Evolutionary conservation across 2,329 filamentous ascomycete species (phyloP).

Genomic region (Lizonia empirigonia): DNA sequence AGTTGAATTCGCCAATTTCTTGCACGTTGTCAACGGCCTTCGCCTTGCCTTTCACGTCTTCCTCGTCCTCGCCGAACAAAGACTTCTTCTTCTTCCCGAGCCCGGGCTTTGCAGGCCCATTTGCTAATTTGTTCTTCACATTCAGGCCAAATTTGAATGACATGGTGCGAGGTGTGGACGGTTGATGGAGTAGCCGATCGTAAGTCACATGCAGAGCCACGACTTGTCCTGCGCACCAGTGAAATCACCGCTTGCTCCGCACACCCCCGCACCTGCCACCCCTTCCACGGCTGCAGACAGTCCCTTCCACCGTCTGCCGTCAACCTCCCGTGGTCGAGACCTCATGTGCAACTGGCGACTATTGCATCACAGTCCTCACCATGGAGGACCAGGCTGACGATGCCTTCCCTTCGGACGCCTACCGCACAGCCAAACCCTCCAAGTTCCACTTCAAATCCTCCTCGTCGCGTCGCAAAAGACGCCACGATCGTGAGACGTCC

Average conservation of each 20-base stretch:
- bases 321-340: neutral
- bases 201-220: conserved; percentile 26
- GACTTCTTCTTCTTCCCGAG: conserved; percentile 31
- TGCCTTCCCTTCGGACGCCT: conserved; percentile 25
- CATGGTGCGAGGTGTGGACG: conserved; percentile 32
- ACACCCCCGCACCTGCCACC: conserved; percentile 24
- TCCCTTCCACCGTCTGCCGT: neutral
- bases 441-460: conserved; percentile 50
- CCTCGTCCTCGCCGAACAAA: conserved; percentile 53
- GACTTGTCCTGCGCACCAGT: conserved; percentile 31
- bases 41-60: conserved; percentile 50
- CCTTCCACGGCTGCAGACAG: neutral
- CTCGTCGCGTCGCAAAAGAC: conserved; percentile 28
- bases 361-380: conserved; percentile 18
- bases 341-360: conserved; percentile 27
- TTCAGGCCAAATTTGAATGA: conserved; percentile 64
- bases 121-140: conserved; percentile 59
- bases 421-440: conserved; percentile 35
- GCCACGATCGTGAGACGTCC: conserved; percentile 20
- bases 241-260: conserved; percentile 34
- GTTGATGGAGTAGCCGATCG: neutral
- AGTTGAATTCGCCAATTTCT: conserved; percentile 63
- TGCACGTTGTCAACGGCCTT: conserved; percentile 53
- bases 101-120: conserved; percentile 26
- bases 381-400: conserved; percentile 41